Evolutionary conservation across 148 eudicot species (phyloP), one percentile per base, ranked within the genome.

Genomic region (Polygonum maritimum): DNA sequence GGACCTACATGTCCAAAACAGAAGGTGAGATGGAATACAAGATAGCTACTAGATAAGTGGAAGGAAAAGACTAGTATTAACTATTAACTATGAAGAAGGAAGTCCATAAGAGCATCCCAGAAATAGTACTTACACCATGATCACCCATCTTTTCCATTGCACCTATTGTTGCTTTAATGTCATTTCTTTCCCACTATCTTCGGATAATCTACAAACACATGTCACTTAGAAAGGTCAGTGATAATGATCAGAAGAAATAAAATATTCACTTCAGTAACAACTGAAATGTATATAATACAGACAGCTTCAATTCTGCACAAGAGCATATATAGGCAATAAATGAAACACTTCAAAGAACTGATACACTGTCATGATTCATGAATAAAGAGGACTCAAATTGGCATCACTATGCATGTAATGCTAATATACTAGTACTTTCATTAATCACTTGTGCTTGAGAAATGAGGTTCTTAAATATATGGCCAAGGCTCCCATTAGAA

Each of bases 131-230:
- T 86, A 92, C 99, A 82, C 90, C 87, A 84, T 90, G 87, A 88
- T 95, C 99, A 78, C 76, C 87, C 96, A 95, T 88, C 84, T 91
- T 95, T 83, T 85, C 87, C 87, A 88, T 85, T 44, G 86, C 92
- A 86, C 79, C 60, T 76, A 95, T 80, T 63, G 96, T 92, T 75
- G 96, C 99, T 88, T 86, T 95, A 47, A 95, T 78, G 85, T 95
- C 99, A 87, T 87, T 85, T 74, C 92, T 88, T 60, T 88, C 90
- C 99, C 99, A 95, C 82, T 80, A 87, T 79, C 80, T 81, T 73
- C 76, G 91, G 79, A 95, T 89, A 57, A 88, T 86, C 98, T 94
- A 89, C 78, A 79, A 70, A 72, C 14, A 19, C 9, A 4, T 26
- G 31, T 67, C 52, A 45, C 51, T 72, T 16, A 72, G 7, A 48